Evolutionary conservation across 1,284 basidiomycete genomes (phyloP), one percentile per base, ranked within the genome.

Genomic region (Sanguinoderma infundibulare): DNA sequence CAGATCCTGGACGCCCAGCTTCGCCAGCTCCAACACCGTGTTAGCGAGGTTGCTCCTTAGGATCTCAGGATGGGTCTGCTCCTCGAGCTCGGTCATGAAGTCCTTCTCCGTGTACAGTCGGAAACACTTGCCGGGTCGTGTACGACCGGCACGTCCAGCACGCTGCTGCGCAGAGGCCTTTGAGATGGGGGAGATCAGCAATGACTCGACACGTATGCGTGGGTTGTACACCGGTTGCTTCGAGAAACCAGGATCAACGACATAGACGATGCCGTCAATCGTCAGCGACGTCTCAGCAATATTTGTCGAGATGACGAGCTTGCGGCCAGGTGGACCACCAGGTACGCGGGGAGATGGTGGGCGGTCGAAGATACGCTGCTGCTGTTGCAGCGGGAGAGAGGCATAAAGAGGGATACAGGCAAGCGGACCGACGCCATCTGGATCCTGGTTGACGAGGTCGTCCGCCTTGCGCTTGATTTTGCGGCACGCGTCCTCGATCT

Each of bases 221-320:
- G 96, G 96, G 74, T 98, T 98, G 81, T 98, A 98, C 55, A 98
- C 94, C 74, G 96, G 98, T 78, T 98, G 94, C 78, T 98, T 97
- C 10, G 94, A 95, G 81, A 98, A 97, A 0, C 97, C 97, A 0
- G 98, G 96, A 74, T 99, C 97, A 47, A 99, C 95, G 60, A 99
- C 97, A 73, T 98, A 99, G 14, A 99, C 96, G 72, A 99, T 98
- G 26, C 97, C 98, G 70, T 98, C 97, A 64, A 99, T 98, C 1
- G 97, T 99, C 36, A 99, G 79, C 10, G 95, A 98, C 0, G 98
- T 99, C 78, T 99, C 97, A 8, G 98, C 98, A 64, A 99, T 97
- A 77, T 99, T 99, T 35, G 98, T 99, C 15, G 95, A 95, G 1
- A 99, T 81, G 52, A 99, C 94, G 34, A 98, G 87, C 77, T 99